These are phyloP conservation scores for Echium plantagineum DNA, from an alignment of 257 asterid genomes.

Conservation along the genomic window DNA sequence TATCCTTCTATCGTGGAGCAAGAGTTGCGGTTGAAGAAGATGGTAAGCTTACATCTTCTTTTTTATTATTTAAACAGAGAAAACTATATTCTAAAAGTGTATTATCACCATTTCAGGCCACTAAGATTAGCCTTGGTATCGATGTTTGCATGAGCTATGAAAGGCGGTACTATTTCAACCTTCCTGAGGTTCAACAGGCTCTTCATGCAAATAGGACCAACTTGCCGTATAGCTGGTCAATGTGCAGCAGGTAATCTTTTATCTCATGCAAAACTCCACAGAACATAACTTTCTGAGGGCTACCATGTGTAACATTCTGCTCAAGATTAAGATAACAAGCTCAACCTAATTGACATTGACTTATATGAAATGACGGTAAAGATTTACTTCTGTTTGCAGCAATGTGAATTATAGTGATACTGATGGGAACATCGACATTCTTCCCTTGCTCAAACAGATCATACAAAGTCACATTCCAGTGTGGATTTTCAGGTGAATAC, in stretches of 20 bases:
- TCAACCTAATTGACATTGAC: background rate
- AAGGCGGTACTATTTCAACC: slow-evolving; percentile 76
- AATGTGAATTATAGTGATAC: slow-evolving; percentile 36
- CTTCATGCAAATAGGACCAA: slow-evolving; percentile 89
- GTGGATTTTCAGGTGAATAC: slow-evolving; percentile 70
- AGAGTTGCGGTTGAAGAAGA: slow-evolving; percentile 60
- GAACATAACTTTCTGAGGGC: no score
- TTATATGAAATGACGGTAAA: background rate
- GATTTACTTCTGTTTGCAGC: slow-evolving; percentile 24
- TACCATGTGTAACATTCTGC: no score
- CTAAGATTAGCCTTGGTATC: slow-evolving; percentile 71
- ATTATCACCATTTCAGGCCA: slow-evolving; percentile 41
- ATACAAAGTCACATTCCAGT: slow-evolving; percentile 44
- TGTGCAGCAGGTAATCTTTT: slow-evolving; percentile 59
- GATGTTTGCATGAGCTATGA: slow-evolving; percentile 90
- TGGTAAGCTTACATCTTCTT: slow-evolving; percentile 32
- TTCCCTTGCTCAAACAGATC: slow-evolving; percentile 67
- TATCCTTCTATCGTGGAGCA: slow-evolving; percentile 91
- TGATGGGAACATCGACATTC: slow-evolving; percentile 60
- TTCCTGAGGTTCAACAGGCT: slow-evolving; percentile 90
- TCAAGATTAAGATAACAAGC: no score
- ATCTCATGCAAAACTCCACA: no score
- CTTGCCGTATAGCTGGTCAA: slow-evolving; percentile 66
- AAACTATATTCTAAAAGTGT: background rate
- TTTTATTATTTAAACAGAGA: background rate